Percentiles rank a stretch among this genome's conserved stretches.
phyloP scores from a whole-genome alignment of 78 protist species.

The Acrasis kona region DNA sequence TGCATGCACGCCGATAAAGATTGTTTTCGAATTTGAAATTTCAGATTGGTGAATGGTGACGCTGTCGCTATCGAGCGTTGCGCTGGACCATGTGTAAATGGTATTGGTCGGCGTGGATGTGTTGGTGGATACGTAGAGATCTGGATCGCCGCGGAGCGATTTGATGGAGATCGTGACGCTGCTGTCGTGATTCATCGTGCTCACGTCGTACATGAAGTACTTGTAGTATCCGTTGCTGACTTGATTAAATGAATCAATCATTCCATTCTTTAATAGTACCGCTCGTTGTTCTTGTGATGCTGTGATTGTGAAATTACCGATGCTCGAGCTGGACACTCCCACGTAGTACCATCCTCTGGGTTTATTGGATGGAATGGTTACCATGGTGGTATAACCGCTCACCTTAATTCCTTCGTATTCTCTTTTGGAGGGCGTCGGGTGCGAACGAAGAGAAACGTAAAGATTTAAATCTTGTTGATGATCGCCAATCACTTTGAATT shows the following conservation, averaged over 20 bases:
- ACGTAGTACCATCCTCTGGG: neutral
- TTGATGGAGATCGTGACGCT: neutral
- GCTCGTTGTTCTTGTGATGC: neutral
- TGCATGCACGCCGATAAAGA: neutral
- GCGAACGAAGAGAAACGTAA: no score
- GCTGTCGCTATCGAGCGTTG: no score
- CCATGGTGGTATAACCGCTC: no score
- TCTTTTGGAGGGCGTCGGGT: no score
- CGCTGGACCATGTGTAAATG: neutral
- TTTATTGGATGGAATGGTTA: no score
- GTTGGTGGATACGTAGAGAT: neutral
- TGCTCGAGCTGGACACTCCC: neutral
- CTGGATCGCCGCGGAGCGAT: neutral
- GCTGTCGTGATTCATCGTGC: neutral
- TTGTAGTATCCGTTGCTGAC: neutral
- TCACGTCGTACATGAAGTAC: neutral
- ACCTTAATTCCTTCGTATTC: no score
- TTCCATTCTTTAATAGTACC: neutral
- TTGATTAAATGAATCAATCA: neutral
- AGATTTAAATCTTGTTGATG: no score
- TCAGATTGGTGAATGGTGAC: no score
- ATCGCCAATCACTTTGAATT: no score
- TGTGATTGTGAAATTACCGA: neutral
- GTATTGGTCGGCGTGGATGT: neutral
- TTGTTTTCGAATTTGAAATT: no score